phyloP scores from a whole-genome alignment of 768 basidiomycete genomes.

The Boletus vermiculosoides region DNA sequence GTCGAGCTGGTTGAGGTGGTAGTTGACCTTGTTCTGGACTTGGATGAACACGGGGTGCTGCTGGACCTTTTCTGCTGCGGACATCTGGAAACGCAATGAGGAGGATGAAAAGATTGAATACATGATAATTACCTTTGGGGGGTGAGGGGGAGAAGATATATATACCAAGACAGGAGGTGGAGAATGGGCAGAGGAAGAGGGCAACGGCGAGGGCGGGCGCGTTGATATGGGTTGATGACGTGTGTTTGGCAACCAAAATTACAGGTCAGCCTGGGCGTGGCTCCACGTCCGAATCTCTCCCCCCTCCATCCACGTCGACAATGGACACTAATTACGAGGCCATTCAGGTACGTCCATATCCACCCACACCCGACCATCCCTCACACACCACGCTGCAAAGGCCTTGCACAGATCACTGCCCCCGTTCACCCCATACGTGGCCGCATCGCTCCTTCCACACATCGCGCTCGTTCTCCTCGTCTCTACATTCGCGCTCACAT shows the following conservation, averaged over 20 bases:
- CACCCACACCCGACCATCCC: background rate
- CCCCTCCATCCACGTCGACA: background rate
- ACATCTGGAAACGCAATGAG: conserved; percentile 49
- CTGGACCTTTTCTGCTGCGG: conserved; percentile 78
- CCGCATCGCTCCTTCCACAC: conserved; percentile 67
- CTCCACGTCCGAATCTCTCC: background rate
- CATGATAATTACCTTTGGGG: conserved; percentile 8
- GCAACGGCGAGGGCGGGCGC: conserved; percentile 13
- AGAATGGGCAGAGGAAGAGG: conserved; percentile 24
- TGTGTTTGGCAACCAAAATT: conserved; percentile 52
- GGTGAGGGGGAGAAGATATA: background rate
- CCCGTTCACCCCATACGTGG: conserved; percentile 66
- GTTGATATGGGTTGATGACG: conserved; percentile 57
- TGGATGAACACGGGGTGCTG: conserved; percentile 86
- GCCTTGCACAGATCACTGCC: conserved; percentile 64
- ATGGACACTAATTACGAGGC: conserved; percentile 55
- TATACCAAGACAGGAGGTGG: background rate
- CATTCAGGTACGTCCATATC: conserved; percentile 46
- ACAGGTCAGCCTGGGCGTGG: conserved; percentile 41
- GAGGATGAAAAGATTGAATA: background rate
- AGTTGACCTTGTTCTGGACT: conserved; percentile 76
- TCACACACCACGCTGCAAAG: conserved; percentile 34
- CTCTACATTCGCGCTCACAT: conserved; percentile 78
- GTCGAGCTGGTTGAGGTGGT: conserved; percentile 88
- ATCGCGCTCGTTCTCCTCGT: conserved; percentile 72